Evolutionary conservation across 208 protist genomes (phyloP), one percentile per base, ranked within the genome.

Genomic region (Leishmania major): DNA sequence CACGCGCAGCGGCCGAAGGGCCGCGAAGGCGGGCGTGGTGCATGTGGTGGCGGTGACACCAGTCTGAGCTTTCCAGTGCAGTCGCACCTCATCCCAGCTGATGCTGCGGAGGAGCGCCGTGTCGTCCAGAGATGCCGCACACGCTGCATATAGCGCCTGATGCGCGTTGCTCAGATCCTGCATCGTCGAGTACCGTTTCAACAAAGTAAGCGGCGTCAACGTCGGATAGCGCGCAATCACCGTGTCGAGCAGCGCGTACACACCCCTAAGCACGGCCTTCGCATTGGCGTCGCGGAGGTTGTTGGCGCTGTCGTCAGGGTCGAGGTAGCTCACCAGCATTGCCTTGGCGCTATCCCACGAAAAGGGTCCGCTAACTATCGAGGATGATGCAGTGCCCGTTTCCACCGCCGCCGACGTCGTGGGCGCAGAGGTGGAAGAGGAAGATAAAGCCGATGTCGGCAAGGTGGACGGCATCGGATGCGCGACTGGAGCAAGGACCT

Each of bases 171-270:
- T 83, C 6, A 86, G 51, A 28, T 84, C 75, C 55, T 81, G 87
- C 53, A 89, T 87, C 13, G 53, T 59, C 28, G 83, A 35, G 6
- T 78, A 84, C 40, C 88, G 83, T 67, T 83, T 73, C 43, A 91
- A 49, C 35, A 82, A 59, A 3, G 82, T 85, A 19, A 71, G 74
- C 31, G 72, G 77, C 13, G 75, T 81, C 60, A 81, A 79, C 69
- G 73, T 82, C 71, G 89, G 89, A 78, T 90, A 87, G 35, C 86
- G 84, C 22, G 78, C 55, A 37, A 75, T 35, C 55, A 92, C 70
- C 51, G 79, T 80, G 71, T 89, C 87, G 47, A 92, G 78, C 49
- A 90, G 78, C 40, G 78, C 76, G 59, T 82, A 89, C 47, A 92
- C 55, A 40, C 83, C 86, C 25, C 62, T 77, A 3, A 92, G 83